Evolutionary conservation across 352 stramenopile species (phyloP), one percentile per base, ranked within the genome.

Genomic region (Hyphochytrium catenoides): DNA sequence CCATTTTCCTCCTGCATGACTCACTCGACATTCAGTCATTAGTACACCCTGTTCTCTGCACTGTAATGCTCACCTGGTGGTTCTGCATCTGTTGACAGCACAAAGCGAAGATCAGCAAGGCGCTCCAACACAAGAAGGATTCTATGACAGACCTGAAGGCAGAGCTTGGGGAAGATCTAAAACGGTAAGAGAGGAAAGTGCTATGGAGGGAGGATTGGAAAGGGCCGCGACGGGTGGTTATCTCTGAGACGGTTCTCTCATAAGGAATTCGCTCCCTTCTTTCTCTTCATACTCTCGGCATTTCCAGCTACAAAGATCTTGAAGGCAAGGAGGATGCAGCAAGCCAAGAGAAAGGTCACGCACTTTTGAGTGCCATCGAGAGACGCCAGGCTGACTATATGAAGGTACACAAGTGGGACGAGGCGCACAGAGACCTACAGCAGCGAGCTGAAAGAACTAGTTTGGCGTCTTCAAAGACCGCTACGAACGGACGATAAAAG

Each of bases 21-120:
- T 15, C 14, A 1, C 21, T 24, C 4, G 3, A 17, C 17, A 34
- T 4, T 16, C 29, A 14, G 9, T 34, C 2, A 34, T 20, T 17
- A 2, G 8, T 34, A n/a, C n/a, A n/a, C n/a, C n/a, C n/a, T n/a
- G n/a, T n/a, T n/a, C n/a, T n/a, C n/a, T n/a, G n/a, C n/a, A n/a
- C n/a, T n/a, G n/a, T n/a, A n/a, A n/a, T n/a, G n/a, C n/a, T n/a
- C n/a, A n/a, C n/a, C n/a, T n/a, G n/a, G n/a, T n/a, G n/a, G n/a
- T n/a, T n/a, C n/a, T n/a, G n/a, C n/a, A n/a, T n/a, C n/a, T 31
- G 26, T 17, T 4, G 5, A 1, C 33, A 46, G 39, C 54, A 68
- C 26, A 86, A 85, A 39, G 45, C 68, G n/a, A 41, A 56, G 20
- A 36, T 88, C 9, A 51, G 51, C 2, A 83, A 81, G 41, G 53